Base-by-base conservation (phyloP, 2,329 filamentous ascomycete species). In the Diaporthe longicolla region DNA sequence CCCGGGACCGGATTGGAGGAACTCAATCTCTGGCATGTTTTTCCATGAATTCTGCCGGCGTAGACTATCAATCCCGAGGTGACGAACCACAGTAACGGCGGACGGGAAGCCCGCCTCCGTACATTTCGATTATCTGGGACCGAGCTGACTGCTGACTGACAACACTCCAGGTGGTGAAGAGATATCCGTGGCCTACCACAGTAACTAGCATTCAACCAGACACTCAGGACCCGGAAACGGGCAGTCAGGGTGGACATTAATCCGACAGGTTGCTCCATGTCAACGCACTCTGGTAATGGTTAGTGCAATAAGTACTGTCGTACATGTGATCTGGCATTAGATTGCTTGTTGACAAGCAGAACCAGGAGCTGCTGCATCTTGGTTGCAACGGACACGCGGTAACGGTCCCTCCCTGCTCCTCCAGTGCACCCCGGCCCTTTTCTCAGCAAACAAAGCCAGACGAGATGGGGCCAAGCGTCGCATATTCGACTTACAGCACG, bases 1-100 rank as follows among this genome's bases (percentile, higher is more conserved):
- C 45, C 29, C n/a, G 32, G 29, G 10, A 21, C 63, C n/a, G 63
- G 61, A 68, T 68, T 68, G 63, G 63, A 68, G 63, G 63, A 68
- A 68, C 29, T 68, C 17, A 26, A 68, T 40, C 48, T 54, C 48
- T 68, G 32, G 7, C 48, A 68, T 40, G 63, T 54, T 68, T 68
- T 54, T 54, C 63, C 63, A 68, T 68, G 63, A 68, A 68, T 68
- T 68, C 63, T 68, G 32, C 63, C 63, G 63, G 48, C 32, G 48
- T 48, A 68, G 32, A 54, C 48, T 19, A 68, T 68, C 63, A n/a
- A 15, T 68, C 48, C 61, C 45, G 48, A 68, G 63, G 21, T 5
- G n/a, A 68, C 32, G 48, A 68, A 40, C 63, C 63, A 54, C 48
- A 50, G 63, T 40, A 54, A 29, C 63, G 15, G 48, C 19, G n/a